Conservation (phyloP, 2,329 filamentous ascomycete genomes). For the Ophiostoma ulmi region DNA sequence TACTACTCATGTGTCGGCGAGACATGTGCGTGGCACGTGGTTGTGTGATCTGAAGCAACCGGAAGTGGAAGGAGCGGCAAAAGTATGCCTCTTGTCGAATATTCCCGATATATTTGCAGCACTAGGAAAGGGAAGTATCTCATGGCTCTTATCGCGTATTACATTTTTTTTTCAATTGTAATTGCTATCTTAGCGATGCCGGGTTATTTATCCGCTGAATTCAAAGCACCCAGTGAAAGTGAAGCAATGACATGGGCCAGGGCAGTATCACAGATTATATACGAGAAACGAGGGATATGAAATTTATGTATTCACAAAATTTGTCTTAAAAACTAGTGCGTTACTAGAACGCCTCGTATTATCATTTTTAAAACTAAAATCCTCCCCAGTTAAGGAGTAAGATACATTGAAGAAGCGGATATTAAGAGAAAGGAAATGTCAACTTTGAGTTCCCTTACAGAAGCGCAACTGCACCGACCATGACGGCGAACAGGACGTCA, state of each 20-base stretch:
- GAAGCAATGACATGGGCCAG: neutral
- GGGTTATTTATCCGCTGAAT: neutral
- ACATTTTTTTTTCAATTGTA: neutral
- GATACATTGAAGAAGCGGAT: conserved; percentile 6
- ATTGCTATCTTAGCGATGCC: neutral
- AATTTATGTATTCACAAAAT: conserved; percentile 5
- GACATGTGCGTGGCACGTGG: neutral
- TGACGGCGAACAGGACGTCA: conserved; percentile 12
- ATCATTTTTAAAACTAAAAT: conserved; percentile 7
- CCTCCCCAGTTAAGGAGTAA: neutral
- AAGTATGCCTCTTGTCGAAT: neutral
- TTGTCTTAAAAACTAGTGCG: neutral
- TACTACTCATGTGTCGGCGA: neutral
- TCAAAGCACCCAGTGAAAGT: neutral
- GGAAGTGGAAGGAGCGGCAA: neutral
- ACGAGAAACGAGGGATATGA: conserved; percentile 1
- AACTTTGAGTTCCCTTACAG: conserved; percentile 29
- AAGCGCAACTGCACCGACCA: conserved; percentile 16
- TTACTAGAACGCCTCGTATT: neutral
- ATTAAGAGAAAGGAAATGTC: conserved; percentile 28
- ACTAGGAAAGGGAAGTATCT: no score
- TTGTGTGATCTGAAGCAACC: neutral
- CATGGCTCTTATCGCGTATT: neutral
- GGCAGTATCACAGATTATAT: neutral
- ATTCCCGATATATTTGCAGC: neutral